Evolutionary conservation across 169 alveolate species (phyloP), one percentile per base, ranked within the genome.

Genomic region (Perkinsus olseni): DNA sequence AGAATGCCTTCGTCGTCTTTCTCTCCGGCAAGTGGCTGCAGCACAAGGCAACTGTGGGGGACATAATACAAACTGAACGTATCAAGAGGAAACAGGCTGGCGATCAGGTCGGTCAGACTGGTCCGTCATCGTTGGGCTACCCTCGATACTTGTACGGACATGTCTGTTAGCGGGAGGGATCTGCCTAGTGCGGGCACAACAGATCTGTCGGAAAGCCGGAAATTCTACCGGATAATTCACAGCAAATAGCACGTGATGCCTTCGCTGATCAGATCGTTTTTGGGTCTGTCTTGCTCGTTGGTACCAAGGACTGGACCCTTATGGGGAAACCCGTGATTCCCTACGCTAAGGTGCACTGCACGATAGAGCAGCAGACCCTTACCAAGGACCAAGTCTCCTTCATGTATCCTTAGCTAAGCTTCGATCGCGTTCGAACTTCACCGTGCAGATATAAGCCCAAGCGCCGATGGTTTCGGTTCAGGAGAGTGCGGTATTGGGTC

Each of bases 311-410:
- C 94, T 97, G 98, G 97, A 95, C 98, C 11, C 94, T 97, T 20
- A 96, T 97, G 45, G 98, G 98, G n/a, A 97, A 97, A 74, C 98
- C 98, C 21, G 96, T 98, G 96, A 96, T 97, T 38, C 98, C 98
- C 38, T 97, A 96, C 92, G 98, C 98, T 34, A 96, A 95, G 92
- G 98, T 97, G 38, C 94, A 95, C 91, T 98, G 98, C 24, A 95
- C 97, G 31, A 93, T 97, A 11, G 98, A 97, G 74, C 98, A 97
- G 51, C 97, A 97, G 96, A 97, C 98, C 11, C 95, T 97, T 21
- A 95, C 98, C 37, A 97, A 97, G 74, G 98, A 97, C 91, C 97
- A 95, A 36, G 91, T 97, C 51, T 96, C 98, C 94, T 97, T 97
- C 94, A n/a, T n/a, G n/a, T n/a, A n/a, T n/a, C n/a, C n/a, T n/a